phyloP scores from a whole-genome alignment of 1,139 yeast genomes.

The Geotrichum klebahnii region DNA sequence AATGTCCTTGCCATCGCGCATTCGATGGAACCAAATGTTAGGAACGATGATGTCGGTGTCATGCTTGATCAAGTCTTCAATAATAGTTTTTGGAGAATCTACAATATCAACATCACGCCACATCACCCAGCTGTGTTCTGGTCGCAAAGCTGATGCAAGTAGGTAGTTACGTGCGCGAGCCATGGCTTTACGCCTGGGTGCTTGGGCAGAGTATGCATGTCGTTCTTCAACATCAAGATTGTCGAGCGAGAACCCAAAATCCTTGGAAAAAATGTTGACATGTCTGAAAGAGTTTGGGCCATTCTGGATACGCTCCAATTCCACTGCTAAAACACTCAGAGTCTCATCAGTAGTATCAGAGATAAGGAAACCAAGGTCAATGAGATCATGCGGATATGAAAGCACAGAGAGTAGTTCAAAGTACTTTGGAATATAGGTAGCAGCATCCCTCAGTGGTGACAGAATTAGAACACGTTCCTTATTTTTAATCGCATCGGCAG shows the following conservation, averaged over 20 bases:
- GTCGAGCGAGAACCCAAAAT: constrained; percentile 82
- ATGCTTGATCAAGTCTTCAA: constrained; percentile 71
- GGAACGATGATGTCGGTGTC: constrained; percentile 83
- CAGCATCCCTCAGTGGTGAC: constrained; percentile 81
- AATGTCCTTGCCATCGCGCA: constrained; percentile 65
- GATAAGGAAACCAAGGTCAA: constrained; percentile 80
- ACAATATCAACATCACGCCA: constrained; percentile 94
- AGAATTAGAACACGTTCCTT: constrained; percentile 66
- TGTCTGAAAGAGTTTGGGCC: constrained; percentile 55
- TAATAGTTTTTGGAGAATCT: constrained; percentile 71
- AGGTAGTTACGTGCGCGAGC: constrained; percentile 90
- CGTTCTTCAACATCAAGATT: constrained; percentile 55
- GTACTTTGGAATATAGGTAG: constrained; percentile 72
- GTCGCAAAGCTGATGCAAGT: constrained; percentile 67
- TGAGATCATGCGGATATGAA: constrained; percentile 75
- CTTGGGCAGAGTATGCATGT: constrained; percentile 87
- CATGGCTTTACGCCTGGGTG: constrained; percentile 80
- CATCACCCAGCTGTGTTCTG: constrained; percentile 89
- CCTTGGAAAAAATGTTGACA: constrained; percentile 71
- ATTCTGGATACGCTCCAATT: constrained; percentile 32
- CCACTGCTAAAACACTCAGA: constrained; percentile 57
- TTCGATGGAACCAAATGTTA: constrained; percentile 81
- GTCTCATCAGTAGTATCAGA: constrained; percentile 74
- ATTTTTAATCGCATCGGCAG: constrained; percentile 49
- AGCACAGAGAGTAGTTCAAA: constrained; percentile 80